These are phyloP conservation scores for Kwoniella sp. DNA, from an alignment of 768 basidiomycete species.

Conservation along the genomic window DNA sequence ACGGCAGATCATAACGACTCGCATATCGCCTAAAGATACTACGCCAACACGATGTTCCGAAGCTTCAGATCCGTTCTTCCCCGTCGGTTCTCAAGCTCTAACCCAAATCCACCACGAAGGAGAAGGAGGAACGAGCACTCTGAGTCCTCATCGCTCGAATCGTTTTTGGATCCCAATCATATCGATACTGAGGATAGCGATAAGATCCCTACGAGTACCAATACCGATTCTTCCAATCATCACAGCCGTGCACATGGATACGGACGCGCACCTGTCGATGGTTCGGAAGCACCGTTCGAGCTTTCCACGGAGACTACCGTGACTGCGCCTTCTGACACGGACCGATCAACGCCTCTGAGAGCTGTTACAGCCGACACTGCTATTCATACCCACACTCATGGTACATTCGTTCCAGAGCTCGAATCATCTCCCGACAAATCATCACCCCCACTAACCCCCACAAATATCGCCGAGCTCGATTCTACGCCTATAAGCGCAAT, in stretches of 20 bases:
- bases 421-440: not conserved
- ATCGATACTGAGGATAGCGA: not conserved
- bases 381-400: not conserved
- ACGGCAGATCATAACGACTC: too few relatives aligned
- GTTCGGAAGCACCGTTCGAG: not conserved
- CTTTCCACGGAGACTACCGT: not conserved
- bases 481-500: not conserved
- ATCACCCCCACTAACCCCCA: not conserved
- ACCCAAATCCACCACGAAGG: not conserved
- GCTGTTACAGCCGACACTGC: too few relatives aligned
- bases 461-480: not conserved
- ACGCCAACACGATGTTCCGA: not conserved
- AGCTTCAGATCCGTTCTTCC: not conserved
- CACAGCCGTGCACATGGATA: not conserved
- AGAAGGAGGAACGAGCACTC: not conserved
- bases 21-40: too few relatives aligned
- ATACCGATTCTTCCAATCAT: not conserved
- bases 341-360: not conserved
- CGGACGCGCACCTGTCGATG: not conserved
- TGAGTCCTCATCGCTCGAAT: not conserved
- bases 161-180: not conserved
- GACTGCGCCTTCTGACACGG: too few relatives aligned
- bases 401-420: not conserved
- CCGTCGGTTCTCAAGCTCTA: not conserved
- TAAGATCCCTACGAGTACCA: not conserved